phyloP scores from a whole-genome alignment of 2,329 filamentous ascomycete genomes.

The Ophiocordyceps robertsii region DNA sequence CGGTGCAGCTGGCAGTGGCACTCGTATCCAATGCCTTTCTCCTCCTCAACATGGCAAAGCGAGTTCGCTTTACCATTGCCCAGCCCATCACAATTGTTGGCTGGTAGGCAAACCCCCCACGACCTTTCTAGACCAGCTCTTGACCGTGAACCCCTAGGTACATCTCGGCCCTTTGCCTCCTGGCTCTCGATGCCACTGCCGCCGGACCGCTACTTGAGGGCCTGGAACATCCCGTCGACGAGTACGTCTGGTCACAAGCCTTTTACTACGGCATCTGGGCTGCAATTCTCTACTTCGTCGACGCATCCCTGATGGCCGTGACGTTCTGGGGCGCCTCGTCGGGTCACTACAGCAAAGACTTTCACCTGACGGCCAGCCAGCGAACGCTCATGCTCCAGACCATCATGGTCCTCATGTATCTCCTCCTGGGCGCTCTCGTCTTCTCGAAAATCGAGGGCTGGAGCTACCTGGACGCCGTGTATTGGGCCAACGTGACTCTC shows the following conservation, averaged over 20 bases:
- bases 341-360: conserved; percentile 63
- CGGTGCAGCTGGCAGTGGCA: conserved; percentile 61
- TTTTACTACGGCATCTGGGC: conserved; percentile 81
- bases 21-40: conserved; percentile 70
- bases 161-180: conserved; percentile 49
- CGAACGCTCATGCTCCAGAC: conserved; percentile 84
- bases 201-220: conserved; percentile 35
- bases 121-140: not conserved
- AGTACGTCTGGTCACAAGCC: conserved; percentile 61
- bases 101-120: conserved; percentile 40
- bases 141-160: conserved; percentile 22
- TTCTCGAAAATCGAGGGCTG: conserved; percentile 63
- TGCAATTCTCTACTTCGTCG: conserved; percentile 65
- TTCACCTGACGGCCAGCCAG: conserved; percentile 65
- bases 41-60: conserved; percentile 73
- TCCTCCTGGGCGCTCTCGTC: conserved; percentile 62
- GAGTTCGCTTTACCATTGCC: conserved; percentile 68
- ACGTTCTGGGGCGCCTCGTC: conserved; percentile 66
- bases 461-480: conserved; percentile 64
- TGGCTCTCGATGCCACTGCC: conserved; percentile 53
- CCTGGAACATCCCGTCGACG: conserved; percentile 21
- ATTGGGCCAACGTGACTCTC: conserved; percentile 63
- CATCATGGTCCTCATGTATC: conserved; percentile 70
- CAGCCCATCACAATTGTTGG: conserved; percentile 72
- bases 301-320: conserved; percentile 60